These are phyloP conservation scores for Gaeumannomyces tritici DNA, from an alignment of 2,329 filamentous ascomycete species.

Conservation along the genomic window DNA sequence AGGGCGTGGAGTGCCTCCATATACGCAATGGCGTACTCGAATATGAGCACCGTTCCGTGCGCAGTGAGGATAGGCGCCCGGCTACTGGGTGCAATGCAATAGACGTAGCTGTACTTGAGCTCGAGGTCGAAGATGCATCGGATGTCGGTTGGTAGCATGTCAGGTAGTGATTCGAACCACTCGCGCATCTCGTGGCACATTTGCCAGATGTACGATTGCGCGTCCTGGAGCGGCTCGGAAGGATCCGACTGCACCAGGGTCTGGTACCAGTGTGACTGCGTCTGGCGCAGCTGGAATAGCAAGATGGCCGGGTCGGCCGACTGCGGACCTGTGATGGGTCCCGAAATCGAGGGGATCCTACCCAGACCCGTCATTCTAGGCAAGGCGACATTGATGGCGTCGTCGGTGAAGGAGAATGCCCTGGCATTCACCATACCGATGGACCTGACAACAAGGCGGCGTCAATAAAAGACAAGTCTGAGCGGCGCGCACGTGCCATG, in stretches of 20 bases:
- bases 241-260: slow-evolving; percentile 73
- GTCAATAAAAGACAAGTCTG: slow-evolving; percentile 10
- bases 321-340: slow-evolving; percentile 33
- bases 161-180: slow-evolving; percentile 73
- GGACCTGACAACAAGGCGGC: slow-evolving; percentile 39
- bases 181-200: slow-evolving; percentile 66
- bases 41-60: slow-evolving; percentile 71
- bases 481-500: not conserved
- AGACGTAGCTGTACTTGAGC: slow-evolving; percentile 80
- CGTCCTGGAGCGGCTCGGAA: slow-evolving; percentile 51
- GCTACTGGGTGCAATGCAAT: slow-evolving; percentile 74
- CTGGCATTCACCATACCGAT: slow-evolving; percentile 83
- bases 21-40: slow-evolving; percentile 80
- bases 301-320: slow-evolving; percentile 62
- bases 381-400: slow-evolving; percentile 72
- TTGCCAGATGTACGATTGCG: slow-evolving; percentile 64
- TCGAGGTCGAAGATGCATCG: slow-evolving; percentile 79
- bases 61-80: slow-evolving; percentile 63
- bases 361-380: slow-evolving; percentile 43
- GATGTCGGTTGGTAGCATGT: slow-evolving; percentile 53
- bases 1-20: slow-evolving; percentile 40
- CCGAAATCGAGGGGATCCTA: slow-evolving; percentile 29
- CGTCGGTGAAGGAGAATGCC: slow-evolving; percentile 89
- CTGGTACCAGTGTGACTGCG: slow-evolving; percentile 86
- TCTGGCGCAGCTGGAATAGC: slow-evolving; percentile 72